Conservation (phyloP, 2,329 filamentous ascomycete species). For the Sporothrix brunneoviolacea region DNA sequence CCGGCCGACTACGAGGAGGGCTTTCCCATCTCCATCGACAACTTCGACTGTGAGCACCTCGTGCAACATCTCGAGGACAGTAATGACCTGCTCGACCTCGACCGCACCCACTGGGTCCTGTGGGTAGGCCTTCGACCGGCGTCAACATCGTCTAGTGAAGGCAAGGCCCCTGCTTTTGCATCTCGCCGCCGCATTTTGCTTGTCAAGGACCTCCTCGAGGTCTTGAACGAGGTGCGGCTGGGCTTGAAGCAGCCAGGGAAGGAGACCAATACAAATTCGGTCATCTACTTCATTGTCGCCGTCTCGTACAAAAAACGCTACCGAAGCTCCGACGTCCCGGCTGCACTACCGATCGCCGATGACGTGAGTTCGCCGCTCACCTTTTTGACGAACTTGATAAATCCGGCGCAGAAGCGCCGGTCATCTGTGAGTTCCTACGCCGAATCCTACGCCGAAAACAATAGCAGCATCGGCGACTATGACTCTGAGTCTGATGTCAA, state of each 20-base stretch:
- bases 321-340: neutral
- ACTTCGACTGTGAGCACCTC: conserved; percentile 17
- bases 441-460: too few relatives aligned
- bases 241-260: neutral
- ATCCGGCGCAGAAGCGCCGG: too few relatives aligned
- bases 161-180: neutral
- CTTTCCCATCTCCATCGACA: conserved; percentile 17
- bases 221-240: conserved; percentile 2
- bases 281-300: conserved; percentile 14
- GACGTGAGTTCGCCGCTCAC: too few relatives aligned
- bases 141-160: neutral
- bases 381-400: too few relatives aligned
- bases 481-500: neutral
- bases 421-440: too few relatives aligned
- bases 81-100: conserved; percentile 1
- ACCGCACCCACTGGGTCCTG: conserved; percentile 6
- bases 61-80: conserved; percentile 11
- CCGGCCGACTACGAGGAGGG: neutral
- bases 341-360: too few relatives aligned
- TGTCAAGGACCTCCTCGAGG: conserved; percentile 6
- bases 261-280: neutral
- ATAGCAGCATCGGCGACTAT: too few relatives aligned
- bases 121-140: conserved; percentile 3
- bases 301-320: conserved; percentile 8
- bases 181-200: conserved; percentile 2